Evolutionary conservation across 139 green algal species (phyloP).

Genomic region (Nannochloris sp.): DNA sequence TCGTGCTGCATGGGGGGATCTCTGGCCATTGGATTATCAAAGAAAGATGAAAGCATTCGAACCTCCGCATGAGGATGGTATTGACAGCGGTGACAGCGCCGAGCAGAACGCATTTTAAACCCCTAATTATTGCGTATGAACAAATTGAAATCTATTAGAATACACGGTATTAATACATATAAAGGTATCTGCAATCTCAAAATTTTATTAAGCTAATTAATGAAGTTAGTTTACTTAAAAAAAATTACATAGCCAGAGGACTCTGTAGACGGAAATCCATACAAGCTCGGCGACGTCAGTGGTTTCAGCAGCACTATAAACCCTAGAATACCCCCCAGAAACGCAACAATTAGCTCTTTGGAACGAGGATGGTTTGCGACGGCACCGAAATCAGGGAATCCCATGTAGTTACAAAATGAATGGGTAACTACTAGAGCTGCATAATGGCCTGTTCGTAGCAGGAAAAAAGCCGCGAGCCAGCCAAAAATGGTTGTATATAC

Average conservation of each 20-base stretch:
- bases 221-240: too few species aligned
- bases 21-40: slow-evolving; percentile 57
- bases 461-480: slow-evolving; percentile 51
- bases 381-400: slow-evolving; percentile 43
- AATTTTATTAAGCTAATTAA: too few species aligned
- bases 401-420: slow-evolving; percentile 66
- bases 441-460: slow-evolving; percentile 45
- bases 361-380: background rate
- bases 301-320: slow-evolving; percentile 14
- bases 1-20: slow-evolving; percentile 53
- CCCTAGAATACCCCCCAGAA: background rate
- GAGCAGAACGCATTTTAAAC: too few species aligned
- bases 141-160: too few species aligned
- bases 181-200: too few species aligned
- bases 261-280: too few species aligned
- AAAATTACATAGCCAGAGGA: too few species aligned
- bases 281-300: background rate
- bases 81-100: too few species aligned
- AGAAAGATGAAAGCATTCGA: slow-evolving; percentile 3
- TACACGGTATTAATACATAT: too few species aligned
- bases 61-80: background rate
- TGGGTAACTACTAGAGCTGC: slow-evolving; percentile 42
- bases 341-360: background rate
- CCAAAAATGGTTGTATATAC: slow-evolving; percentile 70
- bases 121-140: too few species aligned